Percentiles rank a stretch among this genome's conserved stretches.
Conservation (phyloP, 148 eudicot species). For the Persicaria tinctoria region DNA sequence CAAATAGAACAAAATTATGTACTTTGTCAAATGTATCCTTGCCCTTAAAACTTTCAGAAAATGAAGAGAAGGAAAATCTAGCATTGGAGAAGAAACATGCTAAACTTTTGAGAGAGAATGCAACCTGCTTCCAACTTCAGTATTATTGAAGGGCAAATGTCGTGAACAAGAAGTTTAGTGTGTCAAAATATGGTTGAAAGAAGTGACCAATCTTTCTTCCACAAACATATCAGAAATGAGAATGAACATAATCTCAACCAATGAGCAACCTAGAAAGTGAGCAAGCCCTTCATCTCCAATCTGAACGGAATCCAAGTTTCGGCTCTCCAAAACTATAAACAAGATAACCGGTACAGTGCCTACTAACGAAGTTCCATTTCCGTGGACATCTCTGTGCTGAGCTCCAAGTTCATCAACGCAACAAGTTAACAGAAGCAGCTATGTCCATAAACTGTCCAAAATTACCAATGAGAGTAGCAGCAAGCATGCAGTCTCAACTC, state of each 20-base stretch:
- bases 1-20: too few relatives aligned
- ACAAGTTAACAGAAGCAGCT: too few relatives aligned
- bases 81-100: background rate
- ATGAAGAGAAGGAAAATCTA: too few relatives aligned
- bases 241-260: background rate
- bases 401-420: too few relatives aligned
- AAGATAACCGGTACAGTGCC: too few relatives aligned
- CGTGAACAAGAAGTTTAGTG: constrained; percentile 31
- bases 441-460: too few relatives aligned
- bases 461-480: too few relatives aligned
- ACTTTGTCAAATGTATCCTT: too few relatives aligned
- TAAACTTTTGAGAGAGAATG: constrained; percentile 65
- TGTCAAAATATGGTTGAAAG: constrained; percentile 5
- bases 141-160: constrained; percentile 65
- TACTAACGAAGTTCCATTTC: too few relatives aligned
- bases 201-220: background rate
- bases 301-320: constrained; percentile 85
- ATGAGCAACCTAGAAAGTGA: constrained; percentile 34
- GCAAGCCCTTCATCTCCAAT: constrained; percentile 73
- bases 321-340: constrained; percentile 45
- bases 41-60: too few relatives aligned
- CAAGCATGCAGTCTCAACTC: too few relatives aligned
- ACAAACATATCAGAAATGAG: background rate
- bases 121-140: constrained; percentile 85
- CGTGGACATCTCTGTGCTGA: too few relatives aligned